Evolutionary conservation across 1,284 basidiomycete genomes (phyloP), one percentile per base, ranked within the genome.

Genomic region (Porogramme epimiltina): DNA sequence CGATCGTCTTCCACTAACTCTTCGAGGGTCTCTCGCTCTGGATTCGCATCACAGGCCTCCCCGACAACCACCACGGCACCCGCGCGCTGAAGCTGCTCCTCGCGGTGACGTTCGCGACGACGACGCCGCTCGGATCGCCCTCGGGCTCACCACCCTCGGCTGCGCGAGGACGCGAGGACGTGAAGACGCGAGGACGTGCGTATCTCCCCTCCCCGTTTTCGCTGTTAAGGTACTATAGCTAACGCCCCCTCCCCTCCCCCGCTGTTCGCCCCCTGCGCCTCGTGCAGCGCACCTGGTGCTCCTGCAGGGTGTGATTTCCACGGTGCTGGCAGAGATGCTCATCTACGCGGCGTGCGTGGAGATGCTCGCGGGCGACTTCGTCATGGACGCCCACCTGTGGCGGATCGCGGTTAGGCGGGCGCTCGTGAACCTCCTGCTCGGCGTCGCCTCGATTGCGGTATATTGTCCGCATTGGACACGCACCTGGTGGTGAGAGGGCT

Each of bases 21-120:
- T 91, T 91, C 60, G 89, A 91, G 63, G 89, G 89, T 0, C 75
- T 91, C 8, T 89, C 87, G 1, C 75, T 91, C 20, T 89, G 89
- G 3, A 87, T 90, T 47, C 78, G 89, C 18, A 89, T 91, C 61
- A 82, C 89, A 2, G 75, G 78, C 0, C 73, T 91, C 3, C 85
- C 85, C 0, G 69, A 76, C 0, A 50, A 70, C 47, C 55, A 63
- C n/a, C 44, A 53, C 11, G 53, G 56, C 34, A n/a, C n/a, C n/a
- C 57, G 42, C 46, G 31, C 69, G 62, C 76, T 89, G 41, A 79
- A 80, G 40, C 75, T 79, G 1, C 71, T 74, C 0, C 76, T 91
- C 47, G 78, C 80, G 0, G 61, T 81, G 28, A 72, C 88, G 10
- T 91, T 91, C 63, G 87, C 85, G 10, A 65, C 88, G 39, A 89